Conservation (phyloP, 2,329 filamentous ascomycete genomes). For the Tolypocladium guangdongense region DNA sequence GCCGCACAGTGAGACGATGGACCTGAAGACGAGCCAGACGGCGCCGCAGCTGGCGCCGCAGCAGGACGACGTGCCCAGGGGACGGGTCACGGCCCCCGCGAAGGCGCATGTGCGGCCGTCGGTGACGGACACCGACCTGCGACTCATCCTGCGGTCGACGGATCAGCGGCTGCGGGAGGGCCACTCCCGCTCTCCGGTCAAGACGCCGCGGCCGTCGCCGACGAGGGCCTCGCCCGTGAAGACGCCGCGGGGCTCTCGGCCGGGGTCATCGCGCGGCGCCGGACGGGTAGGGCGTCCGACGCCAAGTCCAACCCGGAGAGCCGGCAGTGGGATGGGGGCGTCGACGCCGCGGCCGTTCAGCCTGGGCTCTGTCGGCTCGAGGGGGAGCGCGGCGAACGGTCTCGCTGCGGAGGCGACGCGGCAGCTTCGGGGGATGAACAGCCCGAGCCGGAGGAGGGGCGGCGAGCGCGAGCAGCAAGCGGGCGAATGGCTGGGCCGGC, state of each 20-base stretch:
- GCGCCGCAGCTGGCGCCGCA: conserved; percentile 9
- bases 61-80: conserved; percentile 5
- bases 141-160: conserved; percentile 40
- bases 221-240: conserved; percentile 12
- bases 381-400: conserved; percentile 28
- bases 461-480: conserved; percentile 13
- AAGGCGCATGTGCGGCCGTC: conserved; percentile 12
- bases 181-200: conserved; percentile 17
- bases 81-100: conserved; percentile 3
- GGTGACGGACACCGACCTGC: conserved; percentile 34
- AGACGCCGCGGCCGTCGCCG: conserved; percentile 13
- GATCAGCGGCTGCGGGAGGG: conserved; percentile 38
- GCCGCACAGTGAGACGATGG: background rate
- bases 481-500: conserved; percentile 3
- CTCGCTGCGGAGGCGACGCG: conserved; percentile 25
- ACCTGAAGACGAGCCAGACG: conserved; percentile 12
- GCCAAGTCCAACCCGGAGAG: conserved; percentile 17
- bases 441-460: conserved; percentile 29
- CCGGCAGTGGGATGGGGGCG: conserved; percentile 6
- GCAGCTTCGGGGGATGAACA: conserved; percentile 27
- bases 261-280: conserved; percentile 3
- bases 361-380: conserved; percentile 18
- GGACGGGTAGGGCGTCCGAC: conserved; percentile 9
- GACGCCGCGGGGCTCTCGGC: conserved; percentile 3
- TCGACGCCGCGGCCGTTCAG: conserved; percentile 8